Base-by-base conservation (phyloP, 2,329 filamentous ascomycete species). In the Xylaria sp. region DNA sequence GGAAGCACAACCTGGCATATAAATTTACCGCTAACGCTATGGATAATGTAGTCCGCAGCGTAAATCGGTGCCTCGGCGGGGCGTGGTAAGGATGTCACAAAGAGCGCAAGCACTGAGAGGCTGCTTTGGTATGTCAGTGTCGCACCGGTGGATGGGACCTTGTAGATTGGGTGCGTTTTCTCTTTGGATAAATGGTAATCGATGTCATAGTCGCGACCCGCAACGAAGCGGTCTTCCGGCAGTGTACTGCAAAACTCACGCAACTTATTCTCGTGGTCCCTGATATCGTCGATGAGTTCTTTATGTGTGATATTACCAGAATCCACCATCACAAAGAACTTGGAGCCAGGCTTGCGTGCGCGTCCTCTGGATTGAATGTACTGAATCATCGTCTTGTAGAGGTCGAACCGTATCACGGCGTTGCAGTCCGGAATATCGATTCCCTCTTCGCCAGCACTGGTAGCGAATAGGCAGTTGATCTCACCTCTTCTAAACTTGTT, bases 341-440 rank as follows among this genome's bases (percentile, higher is more conserved):
- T 86, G 0, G 94, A 97, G 57, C 88, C 82, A 0, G 76, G 73
- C 68, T 91, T 89, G 46, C 94, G 83, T 10, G 94, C 94, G 57
- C 94, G 84, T 0, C 94, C 94, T 63, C 91, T 84, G 11, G 92
- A 97, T 72, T 99, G 94, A 18, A 97, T 87, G 70, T 97, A 97
- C 69, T 96, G 90, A 55, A 97, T 97, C 73, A 96, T 86, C 0
- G 93, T 97, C 9, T 82, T 80, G 74, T 92, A 96, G 2, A 96
- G 81, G 70, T 97, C 91, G 68, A 97, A 99, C 1, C 92, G 76
- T 60, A 89, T 79, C 35, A 89, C 78, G 1, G 87, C 71, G 64
- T 88, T 87, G 71, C 86, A 89, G 58, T 87, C 83, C 0, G 86
- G 85, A 52, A 89, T 82, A 66, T 89, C 86, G 10, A 89, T 79